phyloP scores from a whole-genome alignment of 2,329 filamentous ascomycete species.

The Ophiocordyceps camponoti-leonardi region DNA sequence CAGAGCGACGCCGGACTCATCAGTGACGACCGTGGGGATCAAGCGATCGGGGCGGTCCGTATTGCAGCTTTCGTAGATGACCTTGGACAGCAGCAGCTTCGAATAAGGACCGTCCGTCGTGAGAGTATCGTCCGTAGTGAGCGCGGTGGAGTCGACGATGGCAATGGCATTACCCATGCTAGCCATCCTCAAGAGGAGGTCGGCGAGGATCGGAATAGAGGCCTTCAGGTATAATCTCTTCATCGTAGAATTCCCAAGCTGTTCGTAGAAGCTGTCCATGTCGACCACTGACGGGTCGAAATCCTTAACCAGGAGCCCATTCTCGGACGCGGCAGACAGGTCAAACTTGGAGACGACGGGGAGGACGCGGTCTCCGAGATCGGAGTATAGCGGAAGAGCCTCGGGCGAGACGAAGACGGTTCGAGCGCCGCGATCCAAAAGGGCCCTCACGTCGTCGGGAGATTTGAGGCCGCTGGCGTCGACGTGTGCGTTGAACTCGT shows the following conservation, averaged over 20 bases:
- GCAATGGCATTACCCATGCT: slow-evolving; percentile 44
- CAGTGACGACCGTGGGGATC: slow-evolving; percentile 77
- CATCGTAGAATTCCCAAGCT: slow-evolving; percentile 26
- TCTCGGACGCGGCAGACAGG: slow-evolving; percentile 26
- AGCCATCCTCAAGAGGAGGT: slow-evolving; percentile 27
- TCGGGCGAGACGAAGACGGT: slow-evolving; percentile 66
- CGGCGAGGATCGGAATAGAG: slow-evolving; percentile 24
- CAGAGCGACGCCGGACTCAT: slow-evolving; percentile 69
- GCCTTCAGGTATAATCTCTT: slow-evolving; percentile 34
- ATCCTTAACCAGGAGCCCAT: slow-evolving; percentile 33
- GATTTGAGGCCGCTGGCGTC: slow-evolving; percentile 56
- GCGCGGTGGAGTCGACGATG: slow-evolving; percentile 50
- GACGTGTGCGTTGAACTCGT: slow-evolving; percentile 48
- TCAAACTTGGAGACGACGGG: slow-evolving; percentile 30
- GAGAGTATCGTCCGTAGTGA: too few species aligned
- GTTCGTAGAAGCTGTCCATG: slow-evolving; percentile 24
- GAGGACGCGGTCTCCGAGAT: slow-evolving; percentile 39
- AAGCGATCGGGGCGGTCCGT: slow-evolving; percentile 73
- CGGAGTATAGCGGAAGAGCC: slow-evolving; percentile 42
- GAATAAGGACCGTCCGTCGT: too few species aligned
- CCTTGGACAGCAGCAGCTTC: slow-evolving; percentile 41
- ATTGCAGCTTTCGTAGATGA: slow-evolving; percentile 59
- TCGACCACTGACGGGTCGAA: slow-evolving; percentile 28
- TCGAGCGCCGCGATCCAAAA: slow-evolving; percentile 72
- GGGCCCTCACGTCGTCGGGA: slow-evolving; percentile 55